A percentile compares a stretch with the other conserved stretches of the same genome.
Conservation (phyloP, 176 grass and related monocot genomes). For the Carex myosuroides region DNA sequence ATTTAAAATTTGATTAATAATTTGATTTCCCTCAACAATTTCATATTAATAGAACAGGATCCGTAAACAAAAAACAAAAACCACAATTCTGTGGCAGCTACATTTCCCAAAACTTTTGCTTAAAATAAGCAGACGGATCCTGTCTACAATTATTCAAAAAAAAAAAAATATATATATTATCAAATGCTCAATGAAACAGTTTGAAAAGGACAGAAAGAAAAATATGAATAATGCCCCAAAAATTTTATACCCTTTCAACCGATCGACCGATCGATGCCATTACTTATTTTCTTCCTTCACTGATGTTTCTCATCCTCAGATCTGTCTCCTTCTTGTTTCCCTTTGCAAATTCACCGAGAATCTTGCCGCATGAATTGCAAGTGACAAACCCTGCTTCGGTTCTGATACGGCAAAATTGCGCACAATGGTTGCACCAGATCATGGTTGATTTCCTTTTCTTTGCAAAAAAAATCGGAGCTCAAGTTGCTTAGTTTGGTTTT, state of each 20-base stretch:
- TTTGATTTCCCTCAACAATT: background rate
- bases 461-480: background rate
- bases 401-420: background rate
- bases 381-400: background rate
- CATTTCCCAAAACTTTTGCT: slow-evolving; percentile 8
- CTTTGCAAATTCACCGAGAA: slow-evolving; percentile 7
- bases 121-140: background rate
- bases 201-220: background rate
- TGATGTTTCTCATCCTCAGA: background rate
- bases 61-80: background rate
- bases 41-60: background rate
- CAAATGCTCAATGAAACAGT: background rate
- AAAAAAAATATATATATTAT: background rate
- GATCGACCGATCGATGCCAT: background rate
- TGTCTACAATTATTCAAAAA: background rate
- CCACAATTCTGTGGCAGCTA: slow-evolving; percentile 2
- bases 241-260: background rate
- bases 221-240: background rate
- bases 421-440: slow-evolving; percentile 14
- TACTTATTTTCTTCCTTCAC: background rate
- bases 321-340: background rate
- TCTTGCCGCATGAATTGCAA: slow-evolving; percentile 19
- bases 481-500: slow-evolving; percentile 7
- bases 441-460: slow-evolving; percentile 15
- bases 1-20: background rate